Base-by-base conservation (phyloP, 129 eudicot genomes). In the Smallanthus sonchifolius region DNA sequence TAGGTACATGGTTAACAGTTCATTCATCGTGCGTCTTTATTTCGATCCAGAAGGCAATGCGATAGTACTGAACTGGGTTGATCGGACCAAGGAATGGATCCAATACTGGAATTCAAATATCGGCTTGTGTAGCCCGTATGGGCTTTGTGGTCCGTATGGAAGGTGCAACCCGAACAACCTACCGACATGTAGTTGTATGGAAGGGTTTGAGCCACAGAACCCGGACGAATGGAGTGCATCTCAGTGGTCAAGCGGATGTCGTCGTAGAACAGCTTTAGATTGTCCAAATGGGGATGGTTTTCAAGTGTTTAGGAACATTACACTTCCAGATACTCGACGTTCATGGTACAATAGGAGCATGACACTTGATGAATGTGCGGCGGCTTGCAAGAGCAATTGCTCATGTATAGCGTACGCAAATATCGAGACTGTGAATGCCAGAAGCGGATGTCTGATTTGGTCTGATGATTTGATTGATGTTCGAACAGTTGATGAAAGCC, bases 391-490 rank as follows among this genome's bases (percentile, higher is more conserved):
- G 68, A 34, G 6, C 10, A 77, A 77, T 42, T 77, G 81, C 2
- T 77, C 81, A 7, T 77, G 81, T 68, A 69, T 52, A 3, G 81
- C 81, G 2, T 89, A 79, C 28, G 67, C 89, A 4, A 71, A 79
- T 40, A 48, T 77, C 0, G 68, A 81, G 20, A 71, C 74, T 4
- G 64, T 19, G 3, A 55, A 52, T 20, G 61, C 42, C 0, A 84
- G 92, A 10, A 77, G 70, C 10, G 89, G 92, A 24, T 87, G 92
- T 62, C 34, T 77, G 68, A 3, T 77, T 30, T 77, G 81, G 81
- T 34, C 20, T 4, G 69, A 16, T 7, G 75, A 67, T 56, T 24
- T 77, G 9, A 32, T 77, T 60, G 81, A 77, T 56, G 47, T 68
- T 16, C 9, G 81, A n/a, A 44, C 16, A 13, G 61, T 57, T 19